Percentiles rank a stretch among this genome's conserved stretches.
Evolutionary conservation across 345 rosid genomes (phyloP).

Genomic region (Lepidium didymum): DNA sequence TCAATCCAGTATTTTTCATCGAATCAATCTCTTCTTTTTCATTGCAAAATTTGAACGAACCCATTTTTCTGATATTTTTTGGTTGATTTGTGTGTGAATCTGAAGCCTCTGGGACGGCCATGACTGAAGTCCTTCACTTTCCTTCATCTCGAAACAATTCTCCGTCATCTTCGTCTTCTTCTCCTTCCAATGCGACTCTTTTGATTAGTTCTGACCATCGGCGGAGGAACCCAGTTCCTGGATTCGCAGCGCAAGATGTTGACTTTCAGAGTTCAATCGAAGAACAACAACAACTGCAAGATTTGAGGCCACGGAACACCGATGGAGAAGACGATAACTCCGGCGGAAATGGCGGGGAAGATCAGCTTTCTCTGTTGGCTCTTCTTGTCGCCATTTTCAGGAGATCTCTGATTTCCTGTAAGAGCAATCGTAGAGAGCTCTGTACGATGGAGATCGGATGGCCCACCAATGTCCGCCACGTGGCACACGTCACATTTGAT

Average conservation of each 20-base stretch:
- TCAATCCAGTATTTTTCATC: constrained; percentile 22
- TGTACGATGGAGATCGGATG: constrained; percentile 78
- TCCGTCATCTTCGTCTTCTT: constrained; percentile 26
- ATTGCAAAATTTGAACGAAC: constrained; percentile 1
- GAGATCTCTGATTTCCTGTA: constrained; percentile 68
- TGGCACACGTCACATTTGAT: constrained; percentile 91
- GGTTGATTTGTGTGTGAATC: neutral
- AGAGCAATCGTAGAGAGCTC: constrained; percentile 48
- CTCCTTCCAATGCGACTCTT: constrained; percentile 14
- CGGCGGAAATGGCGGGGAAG: constrained; percentile 25
- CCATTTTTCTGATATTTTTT: too few relatives aligned
- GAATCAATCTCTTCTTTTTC: neutral
- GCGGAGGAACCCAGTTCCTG: neutral
- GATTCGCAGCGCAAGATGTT: constrained; percentile 19
- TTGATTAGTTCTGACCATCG: constrained; percentile 11
- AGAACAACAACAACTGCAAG: neutral
- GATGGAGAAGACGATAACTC: neutral
- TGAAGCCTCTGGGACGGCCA: constrained; percentile 28
- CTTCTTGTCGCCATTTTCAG: constrained; percentile 60
- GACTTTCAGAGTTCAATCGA: constrained; percentile 22
- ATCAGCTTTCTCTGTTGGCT: constrained; percentile 67
- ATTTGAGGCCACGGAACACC: constrained; percentile 11
- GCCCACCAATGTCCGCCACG: constrained; percentile 80
- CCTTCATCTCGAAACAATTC: constrained; percentile 46
- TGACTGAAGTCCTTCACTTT: constrained; percentile 78